Evolutionary conservation across 225 moss, liverwort and hornwort genomes (phyloP), one percentile per base, ranked within the genome.

Genomic region (Marchantia polymorpha): DNA sequence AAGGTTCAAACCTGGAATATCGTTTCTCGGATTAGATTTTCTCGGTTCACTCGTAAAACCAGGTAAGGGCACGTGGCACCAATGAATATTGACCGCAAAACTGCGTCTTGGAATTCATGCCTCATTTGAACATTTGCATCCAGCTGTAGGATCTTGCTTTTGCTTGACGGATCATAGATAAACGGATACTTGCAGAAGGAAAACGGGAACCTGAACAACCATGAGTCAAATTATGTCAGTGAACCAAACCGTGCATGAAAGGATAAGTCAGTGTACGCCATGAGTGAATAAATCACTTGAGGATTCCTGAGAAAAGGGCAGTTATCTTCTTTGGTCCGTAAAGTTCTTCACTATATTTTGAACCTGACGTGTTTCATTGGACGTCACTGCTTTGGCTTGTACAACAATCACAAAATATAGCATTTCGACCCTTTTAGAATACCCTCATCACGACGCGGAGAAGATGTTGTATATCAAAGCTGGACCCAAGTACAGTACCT

Each of bases 61-160:
- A 88, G 72, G 75, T 85, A 88, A 70, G 88, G 88, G 69, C 88
- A 88, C 48, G 88, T 88, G 8, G 83, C 88, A 74, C 83, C 73
- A 79, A 88, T 85, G 64, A 88, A 88, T 59, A 88, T 85, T 54
- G 88, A 85, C 52, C 85, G 73, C 22, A 88, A 74, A 22, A 88
- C 83, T 22, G 88, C 88, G 50, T 88, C 88, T 75, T 88, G 84
- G 58, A 88, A 88, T 69, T 88, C 88, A 72, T 85, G 88, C 81
- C 85, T 88, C 88, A 88, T 88, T 81, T 88, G 85, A 25, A 59
- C 83, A 52, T 85, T 88, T 50, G 85, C 88, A 74, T 88, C 88
- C 74, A 88, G 47, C 70, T 88, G 88, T 26, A 88, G 65, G 46
- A 88, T 88, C 75, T 83, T 88, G 85, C 88, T 88, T 72, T 88